Evolutionary conservation across 2,329 filamentous ascomycete genomes (phyloP).

Genomic region (Coleophoma cylindrospora): DNA sequence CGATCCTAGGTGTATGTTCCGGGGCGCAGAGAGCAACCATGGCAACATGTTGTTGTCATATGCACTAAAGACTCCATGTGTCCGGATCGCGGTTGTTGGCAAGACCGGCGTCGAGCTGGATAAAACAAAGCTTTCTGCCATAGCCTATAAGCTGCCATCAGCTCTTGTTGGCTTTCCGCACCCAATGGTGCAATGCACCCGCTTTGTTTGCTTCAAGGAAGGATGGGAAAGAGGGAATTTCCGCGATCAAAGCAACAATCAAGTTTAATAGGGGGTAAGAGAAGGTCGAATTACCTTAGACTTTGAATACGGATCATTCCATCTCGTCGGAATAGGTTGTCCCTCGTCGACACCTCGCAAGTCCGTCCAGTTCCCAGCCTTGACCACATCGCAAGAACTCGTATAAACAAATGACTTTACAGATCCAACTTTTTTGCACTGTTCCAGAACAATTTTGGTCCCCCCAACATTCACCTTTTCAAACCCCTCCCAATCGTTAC

Average conservation of each 20-base stretch:
- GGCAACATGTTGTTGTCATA: constrained; percentile 21
- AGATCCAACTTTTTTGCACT: constrained; percentile 33
- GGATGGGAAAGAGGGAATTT: constrained; percentile 40
- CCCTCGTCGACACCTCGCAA: constrained; percentile 1
- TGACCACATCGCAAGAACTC: constrained; percentile 2
- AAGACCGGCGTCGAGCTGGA: constrained; percentile 25
- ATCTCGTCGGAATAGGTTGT: background rate
- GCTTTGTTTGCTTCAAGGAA: constrained; percentile 20
- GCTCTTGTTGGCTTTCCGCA: too few species aligned
- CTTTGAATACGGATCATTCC: constrained; percentile 1
- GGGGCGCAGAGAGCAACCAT: constrained; percentile 23
- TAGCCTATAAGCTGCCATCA: background rate
- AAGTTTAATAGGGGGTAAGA: constrained; percentile 34
- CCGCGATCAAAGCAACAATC: constrained; percentile 41
- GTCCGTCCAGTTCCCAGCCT: constrained; percentile 1
- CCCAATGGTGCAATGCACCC: too few species aligned
- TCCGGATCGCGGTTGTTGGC: constrained; percentile 43
- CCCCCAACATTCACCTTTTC: constrained; percentile 43
- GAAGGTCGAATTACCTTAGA: constrained; percentile 27
- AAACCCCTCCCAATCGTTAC: constrained; percentile 21
- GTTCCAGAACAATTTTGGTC: constrained; percentile 36
- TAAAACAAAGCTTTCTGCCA: background rate
- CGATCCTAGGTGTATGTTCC: background rate
- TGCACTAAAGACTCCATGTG: constrained; percentile 44
- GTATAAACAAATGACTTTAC: constrained; percentile 10